Evolutionary conservation across 2,329 filamentous ascomycete species (phyloP).

Genomic region (Kalmusia sp.): DNA sequence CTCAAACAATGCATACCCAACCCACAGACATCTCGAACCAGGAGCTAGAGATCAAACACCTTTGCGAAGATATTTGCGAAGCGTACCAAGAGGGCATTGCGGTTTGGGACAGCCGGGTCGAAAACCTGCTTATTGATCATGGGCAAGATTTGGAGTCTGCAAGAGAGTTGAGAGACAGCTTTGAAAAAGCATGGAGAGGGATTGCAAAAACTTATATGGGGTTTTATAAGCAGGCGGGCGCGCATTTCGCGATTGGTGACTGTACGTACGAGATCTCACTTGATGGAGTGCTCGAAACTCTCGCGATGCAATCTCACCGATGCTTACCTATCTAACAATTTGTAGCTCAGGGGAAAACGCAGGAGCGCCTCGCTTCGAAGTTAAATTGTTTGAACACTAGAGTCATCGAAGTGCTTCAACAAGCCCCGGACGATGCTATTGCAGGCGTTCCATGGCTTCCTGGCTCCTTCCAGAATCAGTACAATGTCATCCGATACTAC

Average conservation of each 20-base stretch:
- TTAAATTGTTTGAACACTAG: background rate
- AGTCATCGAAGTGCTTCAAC: conserved; percentile 8
- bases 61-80: conserved; percentile 10
- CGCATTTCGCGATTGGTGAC: conserved; percentile 12
- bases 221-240: conserved; percentile 11
- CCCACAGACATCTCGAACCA: background rate
- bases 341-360: background rate
- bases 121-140: background rate
- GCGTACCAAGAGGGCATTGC: conserved; percentile 11
- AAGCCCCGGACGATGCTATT: conserved; percentile 5
- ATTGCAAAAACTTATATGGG: conserved; percentile 4
- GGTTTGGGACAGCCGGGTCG: conserved; percentile 5
- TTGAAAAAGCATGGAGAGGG: conserved; percentile 5
- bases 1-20: background rate
- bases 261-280: conserved; percentile 3
- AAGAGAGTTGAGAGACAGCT: background rate
- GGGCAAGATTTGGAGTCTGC: conserved; percentile 4
- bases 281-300: background rate
- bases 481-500: background rate
- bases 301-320: background rate
- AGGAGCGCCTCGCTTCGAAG: background rate
- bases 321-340: background rate
- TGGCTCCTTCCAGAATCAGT: conserved; percentile 4
- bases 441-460: conserved; percentile 4
- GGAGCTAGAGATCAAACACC: conserved; percentile 11